These are phyloP conservation scores for Penicillium sp. DNA, from an alignment of 2,329 filamentous ascomycete genomes.

Conservation along the genomic window DNA sequence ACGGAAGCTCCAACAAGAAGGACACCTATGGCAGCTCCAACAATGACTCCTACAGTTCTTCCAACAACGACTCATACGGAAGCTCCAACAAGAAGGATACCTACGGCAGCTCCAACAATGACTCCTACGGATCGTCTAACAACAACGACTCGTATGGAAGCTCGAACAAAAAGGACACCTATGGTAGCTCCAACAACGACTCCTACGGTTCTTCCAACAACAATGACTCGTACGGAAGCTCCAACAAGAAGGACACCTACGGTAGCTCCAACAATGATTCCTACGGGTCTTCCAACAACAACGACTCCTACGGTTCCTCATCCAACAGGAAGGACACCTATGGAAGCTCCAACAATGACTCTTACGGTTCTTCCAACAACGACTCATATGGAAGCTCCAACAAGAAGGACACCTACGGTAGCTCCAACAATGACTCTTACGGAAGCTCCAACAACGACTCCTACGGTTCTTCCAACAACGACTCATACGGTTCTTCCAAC, in stretches of 20 bases:
- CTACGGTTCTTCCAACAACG: background rate
- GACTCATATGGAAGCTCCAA: background rate
- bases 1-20: background rate
- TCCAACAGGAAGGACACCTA: background rate
- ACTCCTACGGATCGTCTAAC: background rate
- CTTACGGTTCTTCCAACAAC: slow-evolving; percentile 1
- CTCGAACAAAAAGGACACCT: background rate
- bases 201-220: background rate
- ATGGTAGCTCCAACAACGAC: background rate
- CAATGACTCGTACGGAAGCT: background rate
- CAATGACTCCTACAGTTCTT: background rate
- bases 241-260: background rate
- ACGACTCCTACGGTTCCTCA: background rate
- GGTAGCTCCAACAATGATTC: slow-evolving; percentile 1
- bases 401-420: background rate
- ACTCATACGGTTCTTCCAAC: background rate
- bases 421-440: background rate
- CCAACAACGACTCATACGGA: background rate
- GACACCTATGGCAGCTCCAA: background rate
- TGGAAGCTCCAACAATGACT: background rate
- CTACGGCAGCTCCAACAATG: background rate
- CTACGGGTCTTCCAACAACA: background rate
- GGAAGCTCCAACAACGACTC: background rate
- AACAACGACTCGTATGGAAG: background rate
- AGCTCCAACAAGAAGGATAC: background rate